Percentiles rank a stretch among this genome's conserved stretches.
These are phyloP conservation scores for Termitomyces sp. DNA, from an alignment of 768 basidiomycete genomes.

Conservation along the genomic window DNA sequence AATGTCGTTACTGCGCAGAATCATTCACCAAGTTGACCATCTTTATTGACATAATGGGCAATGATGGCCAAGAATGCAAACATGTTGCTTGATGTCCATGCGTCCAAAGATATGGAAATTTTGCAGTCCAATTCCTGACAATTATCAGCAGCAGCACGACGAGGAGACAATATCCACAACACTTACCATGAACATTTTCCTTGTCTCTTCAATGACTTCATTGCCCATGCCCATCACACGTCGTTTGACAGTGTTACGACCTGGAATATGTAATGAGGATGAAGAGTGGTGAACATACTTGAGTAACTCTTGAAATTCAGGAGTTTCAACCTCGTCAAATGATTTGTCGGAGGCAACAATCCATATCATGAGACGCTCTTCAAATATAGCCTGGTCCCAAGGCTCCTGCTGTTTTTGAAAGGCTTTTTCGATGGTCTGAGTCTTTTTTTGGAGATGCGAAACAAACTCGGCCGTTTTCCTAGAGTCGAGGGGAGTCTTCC, in stretches of 20 bases:
- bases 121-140: constrained; percentile 9
- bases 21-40: constrained; percentile 15
- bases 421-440: constrained; percentile 1
- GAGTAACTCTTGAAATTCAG: constrained; percentile 15
- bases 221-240: neutral
- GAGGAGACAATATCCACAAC: no score
- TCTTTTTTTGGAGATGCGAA: neutral
- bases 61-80: constrained; percentile 21
- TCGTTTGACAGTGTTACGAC: no score
- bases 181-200: neutral
- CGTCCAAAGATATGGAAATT: constrained; percentile 14
- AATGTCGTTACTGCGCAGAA: neutral
- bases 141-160: no score
- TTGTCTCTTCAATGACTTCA: neutral
- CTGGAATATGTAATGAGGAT: neutral
- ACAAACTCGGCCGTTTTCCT: neutral
- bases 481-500: neutral
- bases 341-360: neutral
- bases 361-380: constrained; percentile 1
- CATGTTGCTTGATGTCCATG: constrained; percentile 22
- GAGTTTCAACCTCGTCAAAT: constrained; percentile 12
- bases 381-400: constrained; percentile 5
- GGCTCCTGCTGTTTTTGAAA: constrained; percentile 4
- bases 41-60: constrained; percentile 18
- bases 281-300: constrained; percentile 10